Percentiles rank a stretch among this genome's conserved stretches.
Evolutionary conservation across 176 grass and related monocot genomes (phyloP).

Genomic region (Urochloa ruziziensis): DNA sequence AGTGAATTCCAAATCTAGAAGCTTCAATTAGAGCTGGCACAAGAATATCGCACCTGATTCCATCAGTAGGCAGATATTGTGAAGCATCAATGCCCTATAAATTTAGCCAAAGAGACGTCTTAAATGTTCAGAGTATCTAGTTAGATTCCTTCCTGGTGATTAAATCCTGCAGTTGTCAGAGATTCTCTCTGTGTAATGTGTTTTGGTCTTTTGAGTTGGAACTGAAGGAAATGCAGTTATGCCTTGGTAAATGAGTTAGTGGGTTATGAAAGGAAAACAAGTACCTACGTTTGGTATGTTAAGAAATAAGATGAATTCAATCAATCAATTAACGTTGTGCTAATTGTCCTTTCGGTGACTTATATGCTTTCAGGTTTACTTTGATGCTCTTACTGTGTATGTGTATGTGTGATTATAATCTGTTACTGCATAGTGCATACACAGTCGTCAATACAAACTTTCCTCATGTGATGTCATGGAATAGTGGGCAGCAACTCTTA

Average conservation of each 20-base stretch:
- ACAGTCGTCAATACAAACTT: background rate
- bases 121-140: background rate
- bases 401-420: background rate
- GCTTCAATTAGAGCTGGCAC: background rate
- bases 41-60: background rate
- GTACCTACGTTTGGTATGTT: background rate
- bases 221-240: background rate
- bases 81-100: background rate
- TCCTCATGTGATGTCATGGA: background rate
- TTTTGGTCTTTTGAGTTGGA: background rate
- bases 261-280: background rate
- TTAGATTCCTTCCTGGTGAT: background rate
- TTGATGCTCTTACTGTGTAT: background rate
- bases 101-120: background rate
- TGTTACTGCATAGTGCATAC: background rate
- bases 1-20: background rate
- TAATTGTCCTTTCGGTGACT: background rate
- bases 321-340: background rate
- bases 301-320: background rate
- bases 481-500: slow-evolving; percentile 2
- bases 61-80: slow-evolving; percentile 3
- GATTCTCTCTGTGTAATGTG: background rate
- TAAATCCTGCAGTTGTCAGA: background rate
- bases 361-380: background rate
- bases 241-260: background rate